phyloP scores from a whole-genome alignment of 192 early-diverging fungal genomes.

The Coemansia sp. region DNA sequence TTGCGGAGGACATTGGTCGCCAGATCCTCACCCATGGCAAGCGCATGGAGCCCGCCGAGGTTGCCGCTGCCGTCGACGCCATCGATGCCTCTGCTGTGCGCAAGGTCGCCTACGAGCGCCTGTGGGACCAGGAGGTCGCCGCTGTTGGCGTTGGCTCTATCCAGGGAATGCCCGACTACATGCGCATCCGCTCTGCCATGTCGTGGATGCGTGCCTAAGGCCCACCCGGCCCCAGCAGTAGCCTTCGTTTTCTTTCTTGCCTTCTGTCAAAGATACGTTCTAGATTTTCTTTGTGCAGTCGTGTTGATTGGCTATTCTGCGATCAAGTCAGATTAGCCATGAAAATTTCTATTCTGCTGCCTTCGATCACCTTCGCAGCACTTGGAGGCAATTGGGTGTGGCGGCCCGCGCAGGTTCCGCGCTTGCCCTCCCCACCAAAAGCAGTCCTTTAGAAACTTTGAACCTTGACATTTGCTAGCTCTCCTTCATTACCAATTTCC shows the following conservation, averaged over 20 bases:
- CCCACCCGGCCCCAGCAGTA: background rate
- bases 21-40: conserved; percentile 91
- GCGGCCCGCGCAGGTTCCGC: background rate
- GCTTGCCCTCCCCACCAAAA: background rate
- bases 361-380: background rate
- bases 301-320: background rate
- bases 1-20: conserved; percentile 97
- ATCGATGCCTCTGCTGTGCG: conserved; percentile 85
- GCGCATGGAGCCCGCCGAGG: conserved; percentile 84
- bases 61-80: conserved; percentile 81
- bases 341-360: background rate
- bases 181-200: conserved; percentile 84
- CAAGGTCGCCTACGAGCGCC: conserved; percentile 81
- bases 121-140: conserved; percentile 85
- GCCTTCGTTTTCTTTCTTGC: background rate
- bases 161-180: conserved; percentile 87
- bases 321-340: background rate
- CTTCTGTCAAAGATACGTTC: background rate
- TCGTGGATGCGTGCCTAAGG: conserved; percentile 69
- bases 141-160: conserved; percentile 85
- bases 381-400: background rate
- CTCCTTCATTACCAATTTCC: background rate
- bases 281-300: no score
- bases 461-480: background rate
- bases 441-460: background rate